These are phyloP conservation scores for Rhododendron simsii DNA, from an alignment of 148 eudicot genomes.

Conservation along the genomic window DNA sequence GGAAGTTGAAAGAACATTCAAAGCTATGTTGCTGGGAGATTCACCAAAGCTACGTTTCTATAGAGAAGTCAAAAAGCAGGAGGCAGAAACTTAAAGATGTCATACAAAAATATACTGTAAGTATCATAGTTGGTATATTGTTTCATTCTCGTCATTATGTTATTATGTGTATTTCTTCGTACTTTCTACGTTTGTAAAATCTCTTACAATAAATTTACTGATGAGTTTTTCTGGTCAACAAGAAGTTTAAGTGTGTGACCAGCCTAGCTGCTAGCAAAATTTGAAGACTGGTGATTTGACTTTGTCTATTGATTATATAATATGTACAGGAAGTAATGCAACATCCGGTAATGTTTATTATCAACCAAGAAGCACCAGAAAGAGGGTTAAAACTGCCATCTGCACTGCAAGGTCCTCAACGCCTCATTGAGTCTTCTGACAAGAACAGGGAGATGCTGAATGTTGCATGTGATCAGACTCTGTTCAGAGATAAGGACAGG, in stretches of 20 bases:
- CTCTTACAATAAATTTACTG: neutral
- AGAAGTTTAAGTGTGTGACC: neutral
- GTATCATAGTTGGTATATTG: constrained; percentile 20
- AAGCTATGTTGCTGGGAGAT: constrained; percentile 71
- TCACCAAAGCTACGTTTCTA: constrained; percentile 43
- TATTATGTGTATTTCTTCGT: neutral
- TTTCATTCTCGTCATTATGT: neutral
- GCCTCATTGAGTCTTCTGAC: constrained; percentile 31
- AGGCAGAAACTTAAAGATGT: constrained; percentile 76
- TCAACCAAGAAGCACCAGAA: constrained; percentile 41
- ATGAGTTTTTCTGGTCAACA: neutral
- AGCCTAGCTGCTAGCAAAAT: neutral
- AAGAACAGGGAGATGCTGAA: constrained; percentile 31
- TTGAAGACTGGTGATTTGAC: neutral
- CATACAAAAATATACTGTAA: constrained; percentile 74
- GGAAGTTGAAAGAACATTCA: constrained; percentile 53
- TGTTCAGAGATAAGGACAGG: constrained; percentile 40
- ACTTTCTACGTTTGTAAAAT: neutral
- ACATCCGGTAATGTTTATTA: constrained; percentile 66
- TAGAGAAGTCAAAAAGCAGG: constrained; percentile 64
- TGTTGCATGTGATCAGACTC: constrained; percentile 39
- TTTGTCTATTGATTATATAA: neutral
- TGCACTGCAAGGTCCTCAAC: constrained; percentile 12
- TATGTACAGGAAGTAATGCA: constrained; percentile 62
- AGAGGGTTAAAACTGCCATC: constrained; percentile 32